phyloP scores from a whole-genome alignment of 2,329 filamentous ascomycete genomes.

The Trichophaea hybrida region DNA sequence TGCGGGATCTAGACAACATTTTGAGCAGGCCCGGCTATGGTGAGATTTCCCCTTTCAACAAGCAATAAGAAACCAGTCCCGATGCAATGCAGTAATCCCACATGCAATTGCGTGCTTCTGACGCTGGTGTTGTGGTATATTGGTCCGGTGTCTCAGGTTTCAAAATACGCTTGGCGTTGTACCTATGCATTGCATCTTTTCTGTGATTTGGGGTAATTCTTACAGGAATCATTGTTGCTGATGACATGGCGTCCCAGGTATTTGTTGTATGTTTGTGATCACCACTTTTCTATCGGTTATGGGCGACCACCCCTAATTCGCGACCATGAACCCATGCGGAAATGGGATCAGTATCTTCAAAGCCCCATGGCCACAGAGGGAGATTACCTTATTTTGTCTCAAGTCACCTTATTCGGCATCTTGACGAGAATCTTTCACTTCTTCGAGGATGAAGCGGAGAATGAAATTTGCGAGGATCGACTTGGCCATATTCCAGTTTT shows the following conservation, averaged over 20 bases:
- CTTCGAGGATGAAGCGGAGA: constrained; percentile 44
- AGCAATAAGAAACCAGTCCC: neutral
- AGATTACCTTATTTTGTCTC: constrained; percentile 44
- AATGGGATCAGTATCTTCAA: constrained; percentile 42
- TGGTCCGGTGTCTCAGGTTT: too few species aligned
- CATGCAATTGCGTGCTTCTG: neutral
- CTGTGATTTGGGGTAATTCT: neutral
- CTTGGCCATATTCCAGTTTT: constrained; percentile 30
- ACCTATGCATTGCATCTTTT: neutral
- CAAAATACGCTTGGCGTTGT: neutral
- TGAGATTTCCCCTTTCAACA: neutral
- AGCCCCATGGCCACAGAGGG: constrained; percentile 39
- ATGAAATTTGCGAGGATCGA: constrained; percentile 34
- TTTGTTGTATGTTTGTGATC: constrained; percentile 49
- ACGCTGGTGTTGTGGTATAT: too few species aligned
- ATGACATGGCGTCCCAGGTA: constrained; percentile 30
- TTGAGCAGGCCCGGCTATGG: constrained; percentile 46
- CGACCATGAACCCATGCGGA: constrained; percentile 43
- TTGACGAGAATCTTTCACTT: constrained; percentile 44
- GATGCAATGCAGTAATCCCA: neutral
- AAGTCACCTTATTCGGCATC: constrained; percentile 47
- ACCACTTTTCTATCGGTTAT: constrained; percentile 51
- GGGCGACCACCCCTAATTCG: constrained; percentile 47
- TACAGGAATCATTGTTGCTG: neutral
- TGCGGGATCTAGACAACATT: constrained; percentile 36